phyloP scores from a whole-genome alignment of 2,329 filamentous ascomycete genomes.

The Aspergillus ibericus region DNA sequence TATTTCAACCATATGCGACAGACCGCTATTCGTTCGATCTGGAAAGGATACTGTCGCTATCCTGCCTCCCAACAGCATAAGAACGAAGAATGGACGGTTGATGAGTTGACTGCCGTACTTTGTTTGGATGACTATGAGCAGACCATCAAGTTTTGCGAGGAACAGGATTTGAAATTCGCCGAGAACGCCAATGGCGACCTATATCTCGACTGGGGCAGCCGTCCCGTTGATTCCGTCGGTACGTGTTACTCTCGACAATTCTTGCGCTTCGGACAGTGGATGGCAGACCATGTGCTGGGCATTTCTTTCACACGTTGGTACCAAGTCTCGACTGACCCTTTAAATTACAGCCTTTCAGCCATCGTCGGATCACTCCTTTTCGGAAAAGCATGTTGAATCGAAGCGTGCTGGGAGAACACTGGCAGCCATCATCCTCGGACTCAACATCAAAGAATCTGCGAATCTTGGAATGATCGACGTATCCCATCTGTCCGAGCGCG shows the following conservation, averaged over 20 bases:
- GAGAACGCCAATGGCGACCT: conserved; percentile 46
- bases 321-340: conserved; percentile 19
- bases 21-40: conserved; percentile 56
- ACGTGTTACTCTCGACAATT: conserved; percentile 27
- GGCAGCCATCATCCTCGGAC: conserved; percentile 58
- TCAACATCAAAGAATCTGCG: conserved; percentile 54
- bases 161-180: conserved; percentile 54
- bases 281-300: not conserved
- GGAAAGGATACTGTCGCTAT: conserved; percentile 52
- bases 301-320: conserved; percentile 1
- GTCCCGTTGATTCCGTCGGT: conserved; percentile 50
- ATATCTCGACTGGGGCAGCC: conserved; percentile 54
- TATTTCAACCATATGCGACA: conserved; percentile 61
- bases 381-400: conserved; percentile 55
- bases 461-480: conserved; percentile 52
- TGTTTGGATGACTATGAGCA: conserved; percentile 58
- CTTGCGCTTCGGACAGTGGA: conserved; percentile 11
- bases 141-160: conserved; percentile 54
- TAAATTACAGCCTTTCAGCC: conserved; percentile 40
- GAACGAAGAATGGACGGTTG: conserved; percentile 58
- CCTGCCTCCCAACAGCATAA: conserved; percentile 50
- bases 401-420: conserved; percentile 58
- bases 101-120: conserved; percentile 53
- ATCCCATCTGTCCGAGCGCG: conserved; percentile 33
- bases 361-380: conserved; percentile 55